Evolutionary conservation across 2,329 filamentous ascomycete genomes (phyloP).

Genomic region (Cadophora sp.): DNA sequence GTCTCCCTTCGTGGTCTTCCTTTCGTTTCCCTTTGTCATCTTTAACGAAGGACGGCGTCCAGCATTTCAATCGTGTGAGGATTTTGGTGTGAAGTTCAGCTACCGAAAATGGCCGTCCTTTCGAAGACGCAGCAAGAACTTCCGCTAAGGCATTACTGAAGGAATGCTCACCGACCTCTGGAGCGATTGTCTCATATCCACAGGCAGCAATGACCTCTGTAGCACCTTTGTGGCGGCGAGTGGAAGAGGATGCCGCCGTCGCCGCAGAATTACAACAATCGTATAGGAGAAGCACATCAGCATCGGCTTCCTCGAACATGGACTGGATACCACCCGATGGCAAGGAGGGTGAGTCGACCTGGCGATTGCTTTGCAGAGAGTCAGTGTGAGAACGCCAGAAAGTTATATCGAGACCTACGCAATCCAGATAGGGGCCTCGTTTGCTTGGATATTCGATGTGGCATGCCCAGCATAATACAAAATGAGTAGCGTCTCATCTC

Average conservation of each 20-base stretch:
- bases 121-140: slow-evolving; percentile 16
- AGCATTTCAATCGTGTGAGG: slow-evolving; percentile 20
- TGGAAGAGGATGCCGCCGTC: not conserved
- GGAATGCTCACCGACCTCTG: slow-evolving; percentile 25
- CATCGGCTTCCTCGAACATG: slow-evolving; percentile 27
- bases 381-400: not conserved
- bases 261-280: slow-evolving; percentile 27
- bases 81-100: slow-evolving; percentile 17
- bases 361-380: slow-evolving; percentile 13
- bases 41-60: slow-evolving; percentile 1
- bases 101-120: slow-evolving; percentile 19
- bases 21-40: slow-evolving; percentile 11
- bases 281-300: slow-evolving; percentile 26
- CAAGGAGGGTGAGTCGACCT: not conserved
- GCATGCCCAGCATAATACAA: slow-evolving; percentile 32
- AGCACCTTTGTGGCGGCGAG: slow-evolving; percentile 1
- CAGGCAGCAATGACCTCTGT: slow-evolving; percentile 25
- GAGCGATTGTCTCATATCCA: slow-evolving; percentile 22
- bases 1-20: not conserved
- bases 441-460: slow-evolving; percentile 13
- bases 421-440: slow-evolving; percentile 20
- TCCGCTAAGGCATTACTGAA: slow-evolving; percentile 23
- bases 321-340: slow-evolving; percentile 25
- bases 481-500: slow-evolving; percentile 25
- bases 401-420: slow-evolving; percentile 19